phyloP scores from a whole-genome alignment of 495 filamentous ascomycete genomes.

The Chaetomium cochliodes region DNA sequence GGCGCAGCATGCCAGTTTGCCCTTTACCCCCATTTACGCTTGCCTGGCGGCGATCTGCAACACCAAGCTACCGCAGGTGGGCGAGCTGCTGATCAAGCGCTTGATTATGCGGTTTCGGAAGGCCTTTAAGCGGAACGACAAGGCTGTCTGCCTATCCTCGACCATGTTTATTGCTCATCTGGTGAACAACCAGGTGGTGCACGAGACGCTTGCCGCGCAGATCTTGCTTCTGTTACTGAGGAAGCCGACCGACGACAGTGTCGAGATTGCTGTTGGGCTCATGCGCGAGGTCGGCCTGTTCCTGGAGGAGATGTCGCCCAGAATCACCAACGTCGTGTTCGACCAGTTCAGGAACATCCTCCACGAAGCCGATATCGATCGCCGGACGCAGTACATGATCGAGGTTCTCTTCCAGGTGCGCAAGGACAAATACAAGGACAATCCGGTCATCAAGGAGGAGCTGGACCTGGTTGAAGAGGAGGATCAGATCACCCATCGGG shows the following conservation, averaged over 20 bases:
- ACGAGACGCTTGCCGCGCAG: slow-evolving; percentile 88
- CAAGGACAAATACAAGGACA: slow-evolving; percentile 95
- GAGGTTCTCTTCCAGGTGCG: slow-evolving; percentile 96
- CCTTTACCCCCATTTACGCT: slow-evolving; percentile 93
- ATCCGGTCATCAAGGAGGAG: slow-evolving; percentile 85
- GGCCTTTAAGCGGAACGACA: slow-evolving; percentile 94
- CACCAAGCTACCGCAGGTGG: slow-evolving; percentile 91
- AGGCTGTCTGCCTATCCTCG: slow-evolving; percentile 85
- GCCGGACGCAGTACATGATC: slow-evolving; percentile 96
- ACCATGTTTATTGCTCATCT: slow-evolving; percentile 94
- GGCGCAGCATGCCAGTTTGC: slow-evolving; percentile 92
- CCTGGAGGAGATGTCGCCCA: slow-evolving; percentile 86
- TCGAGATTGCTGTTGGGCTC: slow-evolving; percentile 93
- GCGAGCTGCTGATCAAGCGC: slow-evolving; percentile 82
- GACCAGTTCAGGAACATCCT: slow-evolving; percentile 94
- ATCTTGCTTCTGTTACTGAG: slow-evolving; percentile 84
- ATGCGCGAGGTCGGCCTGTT: slow-evolving; percentile 90
- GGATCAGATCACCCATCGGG: slow-evolving; percentile 89
- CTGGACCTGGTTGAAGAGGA: slow-evolving; percentile 95
- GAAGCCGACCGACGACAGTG: slow-evolving; percentile 95
- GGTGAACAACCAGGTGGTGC: slow-evolving; percentile 91
- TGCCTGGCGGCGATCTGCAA: slow-evolving; percentile 96
- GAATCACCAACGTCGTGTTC: slow-evolving; percentile 84
- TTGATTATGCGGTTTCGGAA: slow-evolving; percentile 92
- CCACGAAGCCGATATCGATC: slow-evolving; percentile 94